Conservation (phyloP, 768 basidiomycete genomes). For the Calocybe cyanea region DNA sequence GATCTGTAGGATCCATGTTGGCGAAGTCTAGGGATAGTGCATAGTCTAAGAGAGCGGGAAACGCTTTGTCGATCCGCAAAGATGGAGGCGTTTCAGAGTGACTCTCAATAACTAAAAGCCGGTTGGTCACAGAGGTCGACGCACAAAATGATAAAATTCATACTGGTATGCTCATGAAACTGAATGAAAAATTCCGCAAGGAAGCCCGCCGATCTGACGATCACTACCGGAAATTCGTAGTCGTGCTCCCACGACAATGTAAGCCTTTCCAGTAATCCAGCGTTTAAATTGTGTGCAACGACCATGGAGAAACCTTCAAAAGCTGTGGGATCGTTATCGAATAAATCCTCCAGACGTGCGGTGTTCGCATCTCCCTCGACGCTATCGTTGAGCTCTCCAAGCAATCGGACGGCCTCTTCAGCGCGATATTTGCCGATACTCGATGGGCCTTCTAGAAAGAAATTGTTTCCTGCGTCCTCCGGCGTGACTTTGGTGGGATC, state of each 20-base stretch:
- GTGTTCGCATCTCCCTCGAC: slow-evolving; percentile 70
- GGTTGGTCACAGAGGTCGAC: neutral
- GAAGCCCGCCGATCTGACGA: slow-evolving; percentile 85
- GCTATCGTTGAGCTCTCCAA: slow-evolving; percentile 84
- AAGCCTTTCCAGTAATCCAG: slow-evolving; percentile 50
- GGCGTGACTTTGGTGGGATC: slow-evolving; percentile 58
- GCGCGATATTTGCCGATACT: slow-evolving; percentile 82
- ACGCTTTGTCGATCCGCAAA: slow-evolving; percentile 85
- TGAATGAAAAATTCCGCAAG: slow-evolving; percentile 87
- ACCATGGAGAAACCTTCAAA: slow-evolving; percentile 71
- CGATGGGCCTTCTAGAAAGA: slow-evolving; percentile 78
- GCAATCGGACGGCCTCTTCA: slow-evolving; percentile 68
- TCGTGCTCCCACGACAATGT: slow-evolving; percentile 63
- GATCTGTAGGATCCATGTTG: slow-evolving; percentile 83
- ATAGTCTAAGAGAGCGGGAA: slow-evolving; percentile 75
- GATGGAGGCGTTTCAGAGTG: slow-evolving; percentile 75
- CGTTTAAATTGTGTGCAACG: slow-evolving; percentile 78
- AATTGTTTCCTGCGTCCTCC: slow-evolving; percentile 92
- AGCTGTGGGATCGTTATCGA: slow-evolving; percentile 52
- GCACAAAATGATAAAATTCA: slow-evolving; percentile 21
- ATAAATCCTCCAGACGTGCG: slow-evolving; percentile 50
- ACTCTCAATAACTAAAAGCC: slow-evolving; percentile 74
- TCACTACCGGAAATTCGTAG: slow-evolving; percentile 64
- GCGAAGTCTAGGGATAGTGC: slow-evolving; percentile 69
- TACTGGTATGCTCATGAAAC: slow-evolving; percentile 83